Evolutionary conservation across 106 monocot genomes (phyloP), one percentile per base, ranked within the genome.

Genomic region (Dendrobium catenatum): DNA sequence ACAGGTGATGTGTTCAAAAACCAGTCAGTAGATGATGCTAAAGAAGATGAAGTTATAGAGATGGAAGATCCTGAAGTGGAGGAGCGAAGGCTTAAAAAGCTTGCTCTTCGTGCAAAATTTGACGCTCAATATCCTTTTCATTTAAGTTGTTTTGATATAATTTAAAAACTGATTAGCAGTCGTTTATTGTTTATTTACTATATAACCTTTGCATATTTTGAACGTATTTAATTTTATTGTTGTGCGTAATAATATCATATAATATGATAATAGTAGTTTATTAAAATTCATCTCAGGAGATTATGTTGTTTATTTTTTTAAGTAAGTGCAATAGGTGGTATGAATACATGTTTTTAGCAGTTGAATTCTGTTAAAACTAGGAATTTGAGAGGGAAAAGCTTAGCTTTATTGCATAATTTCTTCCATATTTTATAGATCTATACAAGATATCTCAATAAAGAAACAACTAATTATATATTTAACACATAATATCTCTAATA

Each of bases 91-190:
- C 80, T 89, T 29, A 99, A 99, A 80, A 99, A 99, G 81, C 91
- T 99, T 76, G 95, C 95, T 78, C 93, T 93, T 86, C 91, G 93
- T 84, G 93, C 93, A 81, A 93, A 92, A 84, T 99, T 99, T 85
- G 91, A 99, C 81, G 79, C 91, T 83, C 81, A 85, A 95, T 99
- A 98, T 98, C 98, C 94, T 98, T 92, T 83, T 73, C 13, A 10
- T 70, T 70, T 16, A 3, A 15, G 13, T 33, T 2, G 3, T 70
- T 70, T 33, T 70, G 33, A 37, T 70, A 5, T 37, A 37, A 70
- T 70, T 31, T 81, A 0, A 4, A 61, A 61, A 8, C 3, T 61
- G n/a, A 61, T 61, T 61, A 22, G 61, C 61, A 19, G 8, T 16
- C 13, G 33, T 3, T 33, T 70, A 70, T 29, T 70, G 29, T 70